phyloP scores from a whole-genome alignment of 768 basidiomycete genomes.

The Hypsizygus marmoreus region DNA sequence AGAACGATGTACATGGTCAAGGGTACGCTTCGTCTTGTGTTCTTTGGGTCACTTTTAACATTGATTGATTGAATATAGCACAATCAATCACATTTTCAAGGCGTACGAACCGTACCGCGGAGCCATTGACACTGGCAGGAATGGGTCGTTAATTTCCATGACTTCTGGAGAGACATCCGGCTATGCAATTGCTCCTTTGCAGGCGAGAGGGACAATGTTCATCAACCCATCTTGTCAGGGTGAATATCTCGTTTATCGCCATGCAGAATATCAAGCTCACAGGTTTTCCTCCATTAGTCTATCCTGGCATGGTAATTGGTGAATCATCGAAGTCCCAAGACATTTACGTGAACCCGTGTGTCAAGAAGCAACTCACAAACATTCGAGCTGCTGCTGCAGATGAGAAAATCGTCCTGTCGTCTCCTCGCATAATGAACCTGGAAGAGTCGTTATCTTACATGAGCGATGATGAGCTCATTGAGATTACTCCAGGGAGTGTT shows the following conservation, averaged over 20 bases:
- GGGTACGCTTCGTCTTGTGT: slow-evolving; percentile 38
- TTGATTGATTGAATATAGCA: slow-evolving; percentile 25
- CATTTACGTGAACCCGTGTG: slow-evolving; percentile 47
- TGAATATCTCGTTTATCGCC: slow-evolving; percentile 14
- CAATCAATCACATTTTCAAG: slow-evolving; percentile 56
- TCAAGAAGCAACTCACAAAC: slow-evolving; percentile 53
- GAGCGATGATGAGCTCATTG: slow-evolving; percentile 51
- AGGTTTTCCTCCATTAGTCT: slow-evolving; percentile 30
- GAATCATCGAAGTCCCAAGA: slow-evolving; percentile 48
- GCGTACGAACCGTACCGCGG: slow-evolving; percentile 47
- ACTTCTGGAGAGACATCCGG: slow-evolving; percentile 44
- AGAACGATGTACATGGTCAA: slow-evolving; percentile 52
- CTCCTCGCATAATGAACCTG: slow-evolving; percentile 43
- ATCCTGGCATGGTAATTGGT: slow-evolving; percentile 54
- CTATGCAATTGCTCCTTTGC: slow-evolving; percentile 51
- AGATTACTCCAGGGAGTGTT: slow-evolving; percentile 45
- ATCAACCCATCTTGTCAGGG: slow-evolving; percentile 45
- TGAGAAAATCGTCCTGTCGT: slow-evolving; percentile 49
- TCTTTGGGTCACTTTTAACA: not conserved
- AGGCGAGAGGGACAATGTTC: slow-evolving; percentile 49
- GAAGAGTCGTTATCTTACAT: slow-evolving; percentile 52
- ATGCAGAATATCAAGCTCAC: not conserved
- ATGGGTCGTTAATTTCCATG: slow-evolving; percentile 51
- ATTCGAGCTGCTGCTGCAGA: slow-evolving; percentile 50
- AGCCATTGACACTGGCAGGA: slow-evolving; percentile 47